These are phyloP conservation scores for Thuidium tamariscinum DNA, from an alignment of 225 moss, liverwort and hornwort genomes.

Conservation along the genomic window DNA sequence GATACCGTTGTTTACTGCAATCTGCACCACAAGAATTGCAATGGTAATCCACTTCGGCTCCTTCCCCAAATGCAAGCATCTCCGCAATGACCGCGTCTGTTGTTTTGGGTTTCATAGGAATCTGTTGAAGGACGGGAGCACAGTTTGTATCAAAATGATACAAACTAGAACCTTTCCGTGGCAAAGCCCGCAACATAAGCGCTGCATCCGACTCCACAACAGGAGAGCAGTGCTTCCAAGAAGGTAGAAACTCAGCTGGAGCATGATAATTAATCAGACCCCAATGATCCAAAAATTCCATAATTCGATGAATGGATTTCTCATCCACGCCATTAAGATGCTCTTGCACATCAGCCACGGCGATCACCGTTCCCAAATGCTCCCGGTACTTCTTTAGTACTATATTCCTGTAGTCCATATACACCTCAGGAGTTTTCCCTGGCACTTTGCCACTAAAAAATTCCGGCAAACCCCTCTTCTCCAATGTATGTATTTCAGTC, in stretches of 20 bases:
- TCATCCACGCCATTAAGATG: constrained; percentile 55
- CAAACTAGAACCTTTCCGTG: constrained; percentile 62
- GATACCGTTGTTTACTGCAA: constrained; percentile 97
- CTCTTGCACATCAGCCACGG: constrained; percentile 57
- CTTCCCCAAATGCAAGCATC: constrained; percentile 60
- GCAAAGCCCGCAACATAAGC: constrained; percentile 44
- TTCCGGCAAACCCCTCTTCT: constrained; percentile 68
- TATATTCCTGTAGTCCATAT: constrained; percentile 62
- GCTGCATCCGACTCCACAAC: constrained; percentile 44
- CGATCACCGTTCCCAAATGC: constrained; percentile 50
- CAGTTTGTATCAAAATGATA: constrained; percentile 59
- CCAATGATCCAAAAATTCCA: constrained; percentile 97
- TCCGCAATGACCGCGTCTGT: constrained; percentile 59
- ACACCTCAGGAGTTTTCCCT: constrained; percentile 54
- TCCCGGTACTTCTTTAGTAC: constrained; percentile 78
- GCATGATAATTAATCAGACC: constrained; percentile 95
- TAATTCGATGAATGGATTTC: constrained; percentile 44
- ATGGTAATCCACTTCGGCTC: constrained; percentile 78
- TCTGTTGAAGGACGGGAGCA: constrained; percentile 34
- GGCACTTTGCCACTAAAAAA: constrained; percentile 65
- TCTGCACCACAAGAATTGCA: constrained; percentile 88
- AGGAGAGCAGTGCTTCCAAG: constrained; percentile 32
- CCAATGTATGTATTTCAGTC: constrained; percentile 67
- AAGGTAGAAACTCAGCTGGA: constrained; percentile 47
- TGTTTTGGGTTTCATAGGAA: constrained; percentile 9